These are phyloP conservation scores for Ceratocystis papillata DNA, from an alignment of 2,329 filamentous ascomycete species.

Conservation along the genomic window DNA sequence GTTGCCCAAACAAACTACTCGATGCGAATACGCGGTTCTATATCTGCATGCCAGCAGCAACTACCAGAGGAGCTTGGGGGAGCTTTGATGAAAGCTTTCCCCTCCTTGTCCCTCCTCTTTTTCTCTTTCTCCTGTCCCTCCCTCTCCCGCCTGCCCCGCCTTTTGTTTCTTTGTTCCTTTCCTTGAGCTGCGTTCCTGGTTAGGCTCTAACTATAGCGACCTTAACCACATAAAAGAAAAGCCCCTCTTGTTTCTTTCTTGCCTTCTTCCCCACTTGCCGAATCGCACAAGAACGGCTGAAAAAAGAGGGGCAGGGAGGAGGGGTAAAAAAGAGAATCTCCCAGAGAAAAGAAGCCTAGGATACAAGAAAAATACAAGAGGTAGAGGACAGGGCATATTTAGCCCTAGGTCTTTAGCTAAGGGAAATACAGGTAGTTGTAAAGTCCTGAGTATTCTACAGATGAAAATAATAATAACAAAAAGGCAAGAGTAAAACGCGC, in stretches of 20 bases:
- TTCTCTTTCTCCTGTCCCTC: neutral
- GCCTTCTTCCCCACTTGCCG: constrained; percentile 20
- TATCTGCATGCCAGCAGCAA: neutral
- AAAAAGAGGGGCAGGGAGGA: neutral
- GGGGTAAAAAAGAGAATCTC: constrained; percentile 13
- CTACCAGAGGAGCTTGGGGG: neutral
- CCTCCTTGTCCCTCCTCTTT: constrained; percentile 10
- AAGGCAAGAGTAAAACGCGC: neutral
- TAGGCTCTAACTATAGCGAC: neutral
- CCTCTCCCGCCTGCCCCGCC: neutral
- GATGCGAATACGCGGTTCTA: neutral
- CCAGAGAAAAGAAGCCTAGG: neutral
- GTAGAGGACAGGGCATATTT: neutral
- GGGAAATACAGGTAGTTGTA: too few relatives aligned
- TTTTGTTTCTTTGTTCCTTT: neutral
- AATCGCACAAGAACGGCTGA: neutral
- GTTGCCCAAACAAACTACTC: constrained; percentile 1
- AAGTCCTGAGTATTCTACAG: neutral
- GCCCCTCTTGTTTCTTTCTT: neutral
- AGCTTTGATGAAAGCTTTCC: constrained; percentile 7
- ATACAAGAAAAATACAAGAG: neutral
- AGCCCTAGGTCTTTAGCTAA: too few relatives aligned
- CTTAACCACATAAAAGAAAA: too few relatives aligned
- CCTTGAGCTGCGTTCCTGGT: neutral
- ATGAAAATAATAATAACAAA: neutral